Percentiles rank a stretch among this genome's conserved stretches.
phyloP scores from a whole-genome alignment of 2,329 filamentous ascomycete genomes.

The Xylariaceae sp. region DNA sequence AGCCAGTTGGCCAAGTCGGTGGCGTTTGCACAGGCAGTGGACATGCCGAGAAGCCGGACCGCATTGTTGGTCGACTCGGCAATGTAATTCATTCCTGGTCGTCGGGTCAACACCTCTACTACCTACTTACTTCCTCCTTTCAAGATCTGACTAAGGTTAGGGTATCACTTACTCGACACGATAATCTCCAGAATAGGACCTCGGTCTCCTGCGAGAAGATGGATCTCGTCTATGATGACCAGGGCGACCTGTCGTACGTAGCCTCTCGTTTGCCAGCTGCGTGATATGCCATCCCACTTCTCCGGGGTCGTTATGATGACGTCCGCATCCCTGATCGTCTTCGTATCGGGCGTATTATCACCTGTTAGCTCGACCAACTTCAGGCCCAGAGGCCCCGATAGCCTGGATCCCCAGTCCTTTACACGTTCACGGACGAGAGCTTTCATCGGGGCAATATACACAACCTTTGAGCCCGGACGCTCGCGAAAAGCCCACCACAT shows the following conservation, averaged over 20 bases:
- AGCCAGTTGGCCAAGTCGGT: conserved; percentile 93
- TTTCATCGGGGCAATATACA: conserved; percentile 99
- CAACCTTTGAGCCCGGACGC: conserved; percentile 89
- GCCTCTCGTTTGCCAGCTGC: conserved; percentile 96
- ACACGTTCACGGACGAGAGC: conserved; percentile 94
- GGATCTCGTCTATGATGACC: conserved; percentile 98
- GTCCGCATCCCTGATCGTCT: conserved; percentile 91
- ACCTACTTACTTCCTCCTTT: no score
- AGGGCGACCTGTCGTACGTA: conserved; percentile 93
- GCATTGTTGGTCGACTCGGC: conserved; percentile 86
- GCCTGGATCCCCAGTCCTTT: conserved; percentile 82
- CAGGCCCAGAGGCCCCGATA: conserved; percentile 76
- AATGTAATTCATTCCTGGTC: conserved; percentile 91
- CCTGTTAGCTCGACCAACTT: conserved; percentile 93
- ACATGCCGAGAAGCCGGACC: conserved; percentile 95
- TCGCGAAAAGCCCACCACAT: conserved; percentile 99
- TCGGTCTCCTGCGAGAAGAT: conserved; percentile 91
- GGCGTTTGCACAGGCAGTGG: conserved; percentile 94
- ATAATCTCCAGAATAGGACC: conserved; percentile 98
- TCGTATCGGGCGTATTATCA: conserved; percentile 96
- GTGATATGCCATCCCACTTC: conserved; percentile 99
- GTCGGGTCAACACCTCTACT: conserved; percentile 7
- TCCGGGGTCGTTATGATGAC: conserved; percentile 99
- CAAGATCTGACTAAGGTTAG: no score
- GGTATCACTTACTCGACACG: conserved; percentile 53